These are phyloP conservation scores for Encephalitozoon intestinalis DNA, from an alignment of 371 early-diverging fungal species.

Conservation along the genomic window DNA sequence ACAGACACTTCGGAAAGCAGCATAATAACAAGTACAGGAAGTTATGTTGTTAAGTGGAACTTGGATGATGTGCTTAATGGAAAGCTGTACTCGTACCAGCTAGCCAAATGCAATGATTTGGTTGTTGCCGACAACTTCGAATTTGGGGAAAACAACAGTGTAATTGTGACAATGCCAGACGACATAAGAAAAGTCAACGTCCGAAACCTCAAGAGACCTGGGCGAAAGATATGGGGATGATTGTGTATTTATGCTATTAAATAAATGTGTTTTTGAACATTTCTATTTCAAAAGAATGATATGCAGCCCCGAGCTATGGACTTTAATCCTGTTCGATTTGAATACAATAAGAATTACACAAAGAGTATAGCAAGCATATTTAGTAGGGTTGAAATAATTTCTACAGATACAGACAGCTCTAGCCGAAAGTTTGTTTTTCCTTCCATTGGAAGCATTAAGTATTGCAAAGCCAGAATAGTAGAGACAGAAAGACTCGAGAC, in stretches of 20 bases:
- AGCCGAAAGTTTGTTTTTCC: neutral
- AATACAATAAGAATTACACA: neutral
- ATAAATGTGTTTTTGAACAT: neutral
- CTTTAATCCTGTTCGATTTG: neutral
- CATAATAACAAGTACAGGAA: conserved; percentile 74
- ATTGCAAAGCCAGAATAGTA: neutral
- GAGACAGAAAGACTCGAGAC: conserved; percentile 4
- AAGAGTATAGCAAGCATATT: neutral
- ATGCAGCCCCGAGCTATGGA: neutral
- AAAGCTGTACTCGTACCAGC: conserved; percentile 69
- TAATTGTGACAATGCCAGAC: conserved; percentile 66
- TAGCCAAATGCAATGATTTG: conserved; percentile 69
- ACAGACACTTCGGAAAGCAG: conserved; percentile 68
- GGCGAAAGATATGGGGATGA: conserved; percentile 13
- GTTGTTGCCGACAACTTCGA: conserved; percentile 81
- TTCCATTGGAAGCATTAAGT: neutral
- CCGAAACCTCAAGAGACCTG: conserved; percentile 38
- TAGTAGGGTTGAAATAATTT: neutral
- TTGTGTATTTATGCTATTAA: neutral
- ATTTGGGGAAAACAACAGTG: conserved; percentile 65
- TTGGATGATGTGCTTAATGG: conserved; percentile 70
- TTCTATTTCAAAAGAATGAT: neutral
- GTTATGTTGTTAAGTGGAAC: conserved; percentile 82
- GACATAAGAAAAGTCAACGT: conserved; percentile 56
- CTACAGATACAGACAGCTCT: neutral